phyloP scores from a whole-genome alignment of 257 asterid species.

The Nicotiana obtusifolia region DNA sequence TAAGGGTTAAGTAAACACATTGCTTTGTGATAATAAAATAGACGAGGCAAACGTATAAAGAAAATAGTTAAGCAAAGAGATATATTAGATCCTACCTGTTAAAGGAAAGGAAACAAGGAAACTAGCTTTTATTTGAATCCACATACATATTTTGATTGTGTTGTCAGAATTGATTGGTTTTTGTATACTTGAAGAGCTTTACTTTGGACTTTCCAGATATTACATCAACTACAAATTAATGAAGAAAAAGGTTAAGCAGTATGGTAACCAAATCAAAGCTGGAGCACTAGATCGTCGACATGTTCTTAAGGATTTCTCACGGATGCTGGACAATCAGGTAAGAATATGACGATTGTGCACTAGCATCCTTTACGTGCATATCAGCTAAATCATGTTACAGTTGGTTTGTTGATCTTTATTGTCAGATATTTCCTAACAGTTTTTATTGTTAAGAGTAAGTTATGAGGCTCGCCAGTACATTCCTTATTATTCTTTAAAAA shows the following conservation, averaged over 20 bases:
- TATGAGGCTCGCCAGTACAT: not conserved
- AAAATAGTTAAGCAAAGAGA: not conserved
- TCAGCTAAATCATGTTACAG: not conserved
- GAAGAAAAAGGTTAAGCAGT: conserved; percentile 89
- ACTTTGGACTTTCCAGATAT: conserved; percentile 44
- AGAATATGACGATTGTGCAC: not conserved
- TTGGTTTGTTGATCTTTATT: conserved; percentile 4
- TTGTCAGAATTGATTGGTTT: not conserved
- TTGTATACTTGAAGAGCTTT: conserved; percentile 1
- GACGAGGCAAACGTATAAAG: not conserved
- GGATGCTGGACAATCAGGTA: conserved; percentile 90
- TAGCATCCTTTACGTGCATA: not conserved
- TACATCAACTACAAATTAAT: conserved; percentile 94
- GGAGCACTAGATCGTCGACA: conserved; percentile 62
- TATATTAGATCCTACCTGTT: not conserved
- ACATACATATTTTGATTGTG: not conserved
- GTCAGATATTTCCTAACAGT: not conserved
- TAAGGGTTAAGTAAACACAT: not conserved
- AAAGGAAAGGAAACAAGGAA: not conserved
- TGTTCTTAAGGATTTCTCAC: conserved; percentile 92
- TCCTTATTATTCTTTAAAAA: not conserved
- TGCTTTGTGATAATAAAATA: not conserved
- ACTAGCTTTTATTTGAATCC: not conserved
- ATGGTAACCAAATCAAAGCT: conserved; percentile 58
- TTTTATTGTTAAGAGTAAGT: not conserved